Evolutionary conservation across 2,329 filamentous ascomycete genomes (phyloP).

Genomic region (Pseudopyricularia javanii): DNA sequence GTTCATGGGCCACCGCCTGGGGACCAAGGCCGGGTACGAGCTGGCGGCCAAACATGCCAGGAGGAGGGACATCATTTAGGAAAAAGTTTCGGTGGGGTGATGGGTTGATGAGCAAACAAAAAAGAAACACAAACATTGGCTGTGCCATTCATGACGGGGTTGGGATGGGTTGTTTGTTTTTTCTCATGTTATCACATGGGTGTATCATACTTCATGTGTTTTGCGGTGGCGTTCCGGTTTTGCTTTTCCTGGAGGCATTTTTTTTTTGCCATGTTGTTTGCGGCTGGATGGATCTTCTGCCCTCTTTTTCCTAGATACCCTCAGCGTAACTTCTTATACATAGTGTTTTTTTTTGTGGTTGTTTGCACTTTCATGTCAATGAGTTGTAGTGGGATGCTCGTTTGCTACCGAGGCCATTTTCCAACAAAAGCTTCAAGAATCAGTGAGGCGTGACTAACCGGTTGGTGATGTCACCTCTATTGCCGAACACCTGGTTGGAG

Average conservation of each 20-base stretch:
- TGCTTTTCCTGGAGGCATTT: neutral
- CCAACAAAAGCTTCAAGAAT: too few relatives aligned
- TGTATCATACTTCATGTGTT: neutral
- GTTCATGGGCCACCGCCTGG: conserved; percentile 2
- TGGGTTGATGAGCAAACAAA: neutral
- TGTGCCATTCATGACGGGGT: neutral
- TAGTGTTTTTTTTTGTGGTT: neutral
- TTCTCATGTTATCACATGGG: neutral
- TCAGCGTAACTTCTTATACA: neutral
- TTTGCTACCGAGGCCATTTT: too few relatives aligned
- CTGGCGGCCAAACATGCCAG: conserved; percentile 1
- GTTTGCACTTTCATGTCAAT: neutral
- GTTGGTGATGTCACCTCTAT: too few relatives aligned
- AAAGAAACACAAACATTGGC: neutral
- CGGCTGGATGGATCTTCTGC: neutral
- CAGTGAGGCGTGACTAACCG: too few relatives aligned
- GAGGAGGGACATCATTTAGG: neutral
- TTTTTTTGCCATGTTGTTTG: neutral
- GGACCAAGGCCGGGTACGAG: conserved; percentile 1
- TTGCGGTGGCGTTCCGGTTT: neutral
- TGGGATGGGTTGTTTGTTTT: neutral
- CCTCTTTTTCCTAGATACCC: neutral
- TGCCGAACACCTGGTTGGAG: too few relatives aligned
- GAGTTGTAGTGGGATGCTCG: neutral
- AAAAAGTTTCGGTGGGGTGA: too few relatives aligned